A percentile compares a stretch with the other conserved stretches of the same genome.
These are phyloP conservation scores for Myxozyma neglecta DNA, from an alignment of 805 yeast species.

Conservation along the genomic window DNA sequence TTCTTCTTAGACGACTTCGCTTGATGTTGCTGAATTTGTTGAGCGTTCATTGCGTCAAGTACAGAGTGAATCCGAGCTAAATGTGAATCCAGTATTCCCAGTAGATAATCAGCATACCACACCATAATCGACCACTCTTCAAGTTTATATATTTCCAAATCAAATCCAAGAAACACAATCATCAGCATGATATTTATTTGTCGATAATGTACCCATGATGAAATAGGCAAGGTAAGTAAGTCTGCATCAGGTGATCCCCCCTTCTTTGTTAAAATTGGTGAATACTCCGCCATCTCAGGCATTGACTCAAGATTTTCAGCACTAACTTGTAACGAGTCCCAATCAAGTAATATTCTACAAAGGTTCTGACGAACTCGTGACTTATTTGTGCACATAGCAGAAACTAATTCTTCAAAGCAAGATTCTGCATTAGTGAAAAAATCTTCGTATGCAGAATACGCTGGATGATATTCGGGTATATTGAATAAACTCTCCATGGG, in stretches of 20 bases:
- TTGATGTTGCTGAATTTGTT: neutral
- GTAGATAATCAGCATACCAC: slow-evolving; percentile 63
- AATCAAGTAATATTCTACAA: slow-evolving; percentile 53
- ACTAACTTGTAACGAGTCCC: slow-evolving; percentile 81
- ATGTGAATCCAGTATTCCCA: slow-evolving; percentile 47
- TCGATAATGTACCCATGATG: slow-evolving; percentile 66
- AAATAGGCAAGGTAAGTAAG: slow-evolving; percentile 55
- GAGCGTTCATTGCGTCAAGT: slow-evolving; percentile 29
- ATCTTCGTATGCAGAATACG: neutral
- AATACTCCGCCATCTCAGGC: slow-evolving; percentile 20
- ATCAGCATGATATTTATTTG: slow-evolving; percentile 73
- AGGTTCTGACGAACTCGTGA: slow-evolving; percentile 80
- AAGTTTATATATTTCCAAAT: slow-evolving; percentile 66
- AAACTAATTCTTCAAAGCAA: slow-evolving; percentile 51
- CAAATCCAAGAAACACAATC: slow-evolving; percentile 71
- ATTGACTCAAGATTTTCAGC: slow-evolving; percentile 58
- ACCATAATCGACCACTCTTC: slow-evolving; percentile 69
- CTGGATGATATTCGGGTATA: slow-evolving; percentile 5
- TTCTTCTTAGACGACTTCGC: neutral
- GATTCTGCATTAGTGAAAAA: slow-evolving; percentile 16
- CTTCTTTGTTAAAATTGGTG: slow-evolving; percentile 10
- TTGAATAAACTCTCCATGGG: slow-evolving; percentile 15
- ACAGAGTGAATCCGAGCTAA: slow-evolving; percentile 43
- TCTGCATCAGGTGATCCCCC: neutral
- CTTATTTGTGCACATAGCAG: slow-evolving; percentile 61